phyloP scores from a whole-genome alignment of 148 eudicot species.

The Fallopia convolvulus region DNA sequence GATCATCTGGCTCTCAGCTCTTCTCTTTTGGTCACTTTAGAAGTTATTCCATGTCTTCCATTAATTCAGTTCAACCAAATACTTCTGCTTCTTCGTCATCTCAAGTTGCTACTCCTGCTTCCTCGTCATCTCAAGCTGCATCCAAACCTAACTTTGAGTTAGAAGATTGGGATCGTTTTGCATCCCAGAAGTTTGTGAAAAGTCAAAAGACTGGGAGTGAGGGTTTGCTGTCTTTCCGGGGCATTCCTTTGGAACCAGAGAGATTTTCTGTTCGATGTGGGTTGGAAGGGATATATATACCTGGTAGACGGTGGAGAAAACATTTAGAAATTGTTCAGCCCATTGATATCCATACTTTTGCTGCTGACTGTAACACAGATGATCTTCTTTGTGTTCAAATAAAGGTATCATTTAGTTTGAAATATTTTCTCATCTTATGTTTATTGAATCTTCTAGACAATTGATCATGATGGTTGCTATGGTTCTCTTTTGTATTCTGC shows the following conservation, averaged over 20 bases:
- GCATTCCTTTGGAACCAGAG: slow-evolving; percentile 80
- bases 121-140: slow-evolving; percentile 37
- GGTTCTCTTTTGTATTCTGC: slow-evolving; percentile 8
- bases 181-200: slow-evolving; percentile 47
- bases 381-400: slow-evolving; percentile 94
- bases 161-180: slow-evolving; percentile 79
- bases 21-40: slow-evolving; percentile 85
- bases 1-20: slow-evolving; percentile 70
- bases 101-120: slow-evolving; percentile 39
- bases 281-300: slow-evolving; percentile 84
- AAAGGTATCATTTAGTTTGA: slow-evolving; percentile 41
- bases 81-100: slow-evolving; percentile 33
- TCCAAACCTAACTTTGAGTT: slow-evolving; percentile 48
- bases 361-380: slow-evolving; percentile 87
- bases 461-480: neutral
- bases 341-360: slow-evolving; percentile 72
- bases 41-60: slow-evolving; percentile 93
- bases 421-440: slow-evolving; percentile 3
- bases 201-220: slow-evolving; percentile 49
- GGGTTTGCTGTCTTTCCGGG: slow-evolving; percentile 83
- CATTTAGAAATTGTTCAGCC: slow-evolving; percentile 88
- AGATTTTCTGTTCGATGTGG: slow-evolving; percentile 95
- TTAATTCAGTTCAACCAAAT: slow-evolving; percentile 53
- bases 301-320: slow-evolving; percentile 94
- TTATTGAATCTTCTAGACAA: neutral